Conservation (phyloP, 805 yeast genomes). For the Teunomyces atbi region DNA sequence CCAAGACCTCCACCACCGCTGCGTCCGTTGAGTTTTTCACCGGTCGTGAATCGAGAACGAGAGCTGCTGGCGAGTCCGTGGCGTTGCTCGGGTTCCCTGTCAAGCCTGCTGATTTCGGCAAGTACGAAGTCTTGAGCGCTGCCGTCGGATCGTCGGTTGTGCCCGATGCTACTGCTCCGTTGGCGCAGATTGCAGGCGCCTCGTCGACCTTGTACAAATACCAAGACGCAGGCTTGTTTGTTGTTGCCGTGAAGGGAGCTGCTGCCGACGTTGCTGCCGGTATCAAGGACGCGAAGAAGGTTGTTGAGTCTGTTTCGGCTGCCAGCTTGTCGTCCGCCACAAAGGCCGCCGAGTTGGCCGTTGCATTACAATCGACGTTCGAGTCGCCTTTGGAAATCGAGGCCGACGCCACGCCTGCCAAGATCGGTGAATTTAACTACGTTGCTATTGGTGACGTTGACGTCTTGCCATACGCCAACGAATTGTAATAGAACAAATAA, state of each 20-base stretch:
- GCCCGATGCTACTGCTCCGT: conserved; percentile 54
- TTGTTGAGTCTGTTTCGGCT: conserved; percentile 28
- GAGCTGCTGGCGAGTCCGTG: conserved; percentile 62
- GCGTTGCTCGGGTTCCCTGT: conserved; percentile 85
- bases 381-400: conserved; percentile 29
- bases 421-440: conserved; percentile 68
- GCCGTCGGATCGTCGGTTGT: conserved; percentile 59
- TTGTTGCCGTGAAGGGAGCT: conserved; percentile 60
- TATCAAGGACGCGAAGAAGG: conserved; percentile 57
- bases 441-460: conserved; percentile 89
- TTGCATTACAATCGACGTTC: conserved; percentile 41
- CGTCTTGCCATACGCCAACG: conserved; percentile 84
- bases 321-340: conserved; percentile 58
- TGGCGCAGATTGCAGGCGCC: conserved; percentile 48
- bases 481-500: conserved; percentile 52
- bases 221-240: conserved; percentile 79
- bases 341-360: conserved; percentile 41
- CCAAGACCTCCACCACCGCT: conserved; percentile 53
- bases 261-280: conserved; percentile 55
- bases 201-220: conserved; percentile 59
- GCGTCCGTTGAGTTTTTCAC: conserved; percentile 43
- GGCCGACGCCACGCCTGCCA: conserved; percentile 35
- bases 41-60: conserved; percentile 69
- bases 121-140: conserved; percentile 68
- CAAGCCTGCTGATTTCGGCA: conserved; percentile 57